These are phyloP conservation scores for Tetracladium marchalianum DNA, from an alignment of 495 filamentous ascomycete species.

Conservation along the genomic window DNA sequence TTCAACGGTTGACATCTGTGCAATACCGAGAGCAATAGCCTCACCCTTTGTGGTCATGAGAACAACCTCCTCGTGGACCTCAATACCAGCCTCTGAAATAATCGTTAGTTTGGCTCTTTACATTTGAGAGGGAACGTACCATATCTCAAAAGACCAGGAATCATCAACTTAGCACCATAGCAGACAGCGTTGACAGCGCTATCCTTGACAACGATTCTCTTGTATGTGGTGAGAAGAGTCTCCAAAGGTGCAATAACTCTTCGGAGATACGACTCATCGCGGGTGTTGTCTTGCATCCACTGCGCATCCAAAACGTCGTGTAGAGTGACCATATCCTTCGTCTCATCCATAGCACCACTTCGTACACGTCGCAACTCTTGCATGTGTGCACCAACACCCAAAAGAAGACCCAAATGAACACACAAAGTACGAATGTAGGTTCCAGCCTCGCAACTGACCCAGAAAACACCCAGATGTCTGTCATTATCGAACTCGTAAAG, in stretches of 20 bases:
- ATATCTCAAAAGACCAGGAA: conserved; percentile 86
- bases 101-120: neutral
- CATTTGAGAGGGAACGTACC: too few relatives aligned
- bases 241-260: conserved; percentile 84
- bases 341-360: conserved; percentile 89
- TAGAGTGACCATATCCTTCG: conserved; percentile 77
- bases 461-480: conserved; percentile 94
- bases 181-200: conserved; percentile 86
- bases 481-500: conserved; percentile 97
- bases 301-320: conserved; percentile 96
- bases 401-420: conserved; percentile 84
- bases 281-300: conserved; percentile 83
- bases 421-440: conserved; percentile 98
- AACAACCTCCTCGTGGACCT: conserved; percentile 85
- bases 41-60: conserved; percentile 98
- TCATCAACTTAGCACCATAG: conserved; percentile 97
- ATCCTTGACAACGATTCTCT: conserved; percentile 95
- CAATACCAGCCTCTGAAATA: conserved; percentile 64
- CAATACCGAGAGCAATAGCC: conserved; percentile 89
- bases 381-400: conserved; percentile 97
- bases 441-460: conserved; percentile 97
- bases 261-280: conserved; percentile 80
- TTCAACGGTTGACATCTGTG: conserved; percentile 91
- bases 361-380: conserved; percentile 93
- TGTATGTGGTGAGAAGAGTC: conserved; percentile 82